Conservation (phyloP, 371 early-diverging fungal genomes). For the Sporodiniella umbellata region DNA sequence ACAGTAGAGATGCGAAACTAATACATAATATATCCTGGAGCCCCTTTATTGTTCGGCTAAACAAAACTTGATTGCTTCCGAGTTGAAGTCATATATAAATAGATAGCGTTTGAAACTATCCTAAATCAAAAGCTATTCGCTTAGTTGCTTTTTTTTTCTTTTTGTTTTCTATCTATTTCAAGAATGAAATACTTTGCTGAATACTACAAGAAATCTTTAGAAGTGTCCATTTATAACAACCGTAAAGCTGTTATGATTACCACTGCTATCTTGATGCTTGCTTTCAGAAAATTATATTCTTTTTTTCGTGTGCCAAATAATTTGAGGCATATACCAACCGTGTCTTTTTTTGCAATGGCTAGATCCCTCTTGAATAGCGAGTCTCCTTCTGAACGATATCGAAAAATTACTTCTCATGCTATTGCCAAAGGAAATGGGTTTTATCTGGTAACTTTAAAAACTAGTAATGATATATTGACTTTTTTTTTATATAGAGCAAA, state of each 20-base stretch:
- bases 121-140: too few species aligned
- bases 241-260: conserved; percentile 5
- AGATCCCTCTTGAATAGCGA: conserved; percentile 7
- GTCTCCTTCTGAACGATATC: not conserved
- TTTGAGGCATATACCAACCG: conserved; percentile 4
- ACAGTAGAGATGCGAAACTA: too few species aligned
- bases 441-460: conserved; percentile 3
- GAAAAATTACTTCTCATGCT: conserved; percentile 1
- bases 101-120: too few species aligned
- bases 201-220: not conserved
- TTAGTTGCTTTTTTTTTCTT: too few species aligned
- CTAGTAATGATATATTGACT: not conserved
- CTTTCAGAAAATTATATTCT: conserved; percentile 2
- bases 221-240: too few species aligned
- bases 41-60: too few species aligned
- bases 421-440: not conserved
- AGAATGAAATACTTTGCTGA: too few species aligned
- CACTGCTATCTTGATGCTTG: conserved; percentile 2
- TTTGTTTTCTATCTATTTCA: too few species aligned
- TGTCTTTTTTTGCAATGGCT: conserved; percentile 7
- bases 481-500: not conserved
- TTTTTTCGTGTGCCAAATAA: conserved; percentile 2
- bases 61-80: too few species aligned
- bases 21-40: too few species aligned
- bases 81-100: too few species aligned